Evolutionary conservation across 208 protist genomes (phyloP).

Genomic region (Leishmania gerbilli): DNA sequence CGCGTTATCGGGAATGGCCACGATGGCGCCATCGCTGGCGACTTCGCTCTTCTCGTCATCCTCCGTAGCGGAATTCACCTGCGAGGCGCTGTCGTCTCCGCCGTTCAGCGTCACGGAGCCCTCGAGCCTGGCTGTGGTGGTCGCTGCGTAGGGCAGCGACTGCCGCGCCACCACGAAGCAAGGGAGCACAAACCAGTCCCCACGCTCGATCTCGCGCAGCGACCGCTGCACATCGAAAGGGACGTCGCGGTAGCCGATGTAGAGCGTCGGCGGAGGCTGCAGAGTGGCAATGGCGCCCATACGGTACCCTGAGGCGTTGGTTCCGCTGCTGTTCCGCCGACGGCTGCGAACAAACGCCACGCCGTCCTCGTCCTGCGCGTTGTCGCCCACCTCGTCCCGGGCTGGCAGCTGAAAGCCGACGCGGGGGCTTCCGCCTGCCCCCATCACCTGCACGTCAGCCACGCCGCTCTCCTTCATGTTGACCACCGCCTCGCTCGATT

Average conservation of each 20-base stretch:
- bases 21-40: constrained; percentile 26
- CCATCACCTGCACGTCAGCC: neutral
- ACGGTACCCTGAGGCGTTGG: neutral
- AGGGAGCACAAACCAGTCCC: constrained; percentile 81
- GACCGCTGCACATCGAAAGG: constrained; percentile 45
- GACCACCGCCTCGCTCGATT: neutral
- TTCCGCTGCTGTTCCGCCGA: constrained; percentile 13
- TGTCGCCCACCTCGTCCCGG: neutral
- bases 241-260: constrained; percentile 66
- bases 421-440: neutral
- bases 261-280: constrained; percentile 56
- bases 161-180: constrained; percentile 57
- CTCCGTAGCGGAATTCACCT: constrained; percentile 14
- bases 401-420: constrained; percentile 16
- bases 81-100: neutral
- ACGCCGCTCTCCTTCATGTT: neutral
- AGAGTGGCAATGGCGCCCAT: constrained; percentile 8
- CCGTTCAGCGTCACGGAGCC: neutral
- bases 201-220: constrained; percentile 33
- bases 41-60: constrained; percentile 20
- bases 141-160: constrained; percentile 22
- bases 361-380: neutral
- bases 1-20: constrained; percentile 63
- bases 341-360: neutral
- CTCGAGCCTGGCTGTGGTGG: constrained; percentile 7